These are phyloP conservation scores for Pelargonium cotyledonis DNA, from an alignment of 441 rosid genomes.

Conservation along the genomic window DNA sequence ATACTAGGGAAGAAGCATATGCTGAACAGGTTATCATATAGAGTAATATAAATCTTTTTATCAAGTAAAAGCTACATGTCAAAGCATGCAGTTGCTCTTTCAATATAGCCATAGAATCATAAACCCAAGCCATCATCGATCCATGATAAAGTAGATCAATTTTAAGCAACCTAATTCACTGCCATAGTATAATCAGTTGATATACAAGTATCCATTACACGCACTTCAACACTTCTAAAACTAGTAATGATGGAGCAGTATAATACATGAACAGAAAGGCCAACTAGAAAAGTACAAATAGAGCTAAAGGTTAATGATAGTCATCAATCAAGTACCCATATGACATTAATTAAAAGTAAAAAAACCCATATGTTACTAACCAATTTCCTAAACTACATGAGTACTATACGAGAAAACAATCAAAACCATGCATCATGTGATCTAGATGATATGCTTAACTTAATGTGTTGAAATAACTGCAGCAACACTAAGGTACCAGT, in stretches of 20 bases:
- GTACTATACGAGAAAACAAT: too few species aligned
- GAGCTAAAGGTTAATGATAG: background rate
- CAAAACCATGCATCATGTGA: too few species aligned
- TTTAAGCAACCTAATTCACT: background rate
- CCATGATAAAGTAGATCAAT: too few species aligned
- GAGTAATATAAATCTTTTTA: too few species aligned
- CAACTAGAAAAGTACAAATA: background rate
- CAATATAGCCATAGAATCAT: too few species aligned
- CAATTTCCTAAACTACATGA: background rate
- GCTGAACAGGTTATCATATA: background rate
- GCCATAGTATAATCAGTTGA: background rate
- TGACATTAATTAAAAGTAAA: background rate
- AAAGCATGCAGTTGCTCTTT: too few species aligned
- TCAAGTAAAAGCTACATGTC: too few species aligned
- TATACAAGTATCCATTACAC: background rate
- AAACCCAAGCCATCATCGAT: too few species aligned
- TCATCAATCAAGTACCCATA: too few species aligned
- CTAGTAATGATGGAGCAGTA: background rate
- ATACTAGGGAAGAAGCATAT: background rate
- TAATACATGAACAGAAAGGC: background rate
- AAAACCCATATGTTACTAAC: background rate
- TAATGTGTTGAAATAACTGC: too few species aligned
- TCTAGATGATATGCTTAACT: too few species aligned
- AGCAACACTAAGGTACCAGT: background rate
- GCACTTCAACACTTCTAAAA: background rate